These are phyloP conservation scores for Cajanus cajan DNA, from an alignment of 306 rosid genomes.

Conservation along the genomic window DNA sequence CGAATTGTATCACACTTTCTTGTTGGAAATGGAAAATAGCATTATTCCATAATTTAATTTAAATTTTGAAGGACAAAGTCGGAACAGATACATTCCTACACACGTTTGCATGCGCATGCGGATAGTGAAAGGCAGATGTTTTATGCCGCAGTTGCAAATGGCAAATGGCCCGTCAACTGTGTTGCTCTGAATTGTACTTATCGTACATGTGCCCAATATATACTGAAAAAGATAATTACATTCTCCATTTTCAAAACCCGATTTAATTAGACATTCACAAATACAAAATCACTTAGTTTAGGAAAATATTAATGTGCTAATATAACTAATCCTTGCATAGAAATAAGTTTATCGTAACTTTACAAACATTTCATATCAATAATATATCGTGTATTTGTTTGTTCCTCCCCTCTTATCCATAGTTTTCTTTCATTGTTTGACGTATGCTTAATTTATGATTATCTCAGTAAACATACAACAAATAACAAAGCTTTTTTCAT, in stretches of 20 bases:
- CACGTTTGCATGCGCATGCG: conserved; percentile 53
- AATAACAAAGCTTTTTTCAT: too few relatives aligned
- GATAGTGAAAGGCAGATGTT: conserved; percentile 38
- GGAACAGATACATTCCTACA: background rate
- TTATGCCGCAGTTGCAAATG: conserved; percentile 26
- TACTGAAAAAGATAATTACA: conserved; percentile 26
- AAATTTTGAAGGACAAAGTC: background rate
- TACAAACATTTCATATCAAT: background rate
- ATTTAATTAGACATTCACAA: conserved; percentile 23
- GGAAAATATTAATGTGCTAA: background rate
- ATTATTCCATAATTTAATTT: conserved; percentile 16
- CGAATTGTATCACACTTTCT: conserved; percentile 33
- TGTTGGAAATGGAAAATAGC: conserved; percentile 24
- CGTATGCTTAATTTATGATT: background rate
- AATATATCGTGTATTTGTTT: background rate
- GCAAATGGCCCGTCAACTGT: conserved; percentile 26
- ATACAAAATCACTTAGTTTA: background rate
- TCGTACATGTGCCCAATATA: conserved; percentile 33
- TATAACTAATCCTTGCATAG: background rate
- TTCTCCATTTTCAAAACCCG: conserved; percentile 18
- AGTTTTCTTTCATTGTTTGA: background rate
- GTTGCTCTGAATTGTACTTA: conserved; percentile 36
- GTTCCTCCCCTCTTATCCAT: background rate
- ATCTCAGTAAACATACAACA: too few relatives aligned
- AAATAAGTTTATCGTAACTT: background rate